Percentiles rank a stretch among this genome's conserved stretches.
Conservation (phyloP, 352 stramenopile genomes). For the Pythium oligandrum region DNA sequence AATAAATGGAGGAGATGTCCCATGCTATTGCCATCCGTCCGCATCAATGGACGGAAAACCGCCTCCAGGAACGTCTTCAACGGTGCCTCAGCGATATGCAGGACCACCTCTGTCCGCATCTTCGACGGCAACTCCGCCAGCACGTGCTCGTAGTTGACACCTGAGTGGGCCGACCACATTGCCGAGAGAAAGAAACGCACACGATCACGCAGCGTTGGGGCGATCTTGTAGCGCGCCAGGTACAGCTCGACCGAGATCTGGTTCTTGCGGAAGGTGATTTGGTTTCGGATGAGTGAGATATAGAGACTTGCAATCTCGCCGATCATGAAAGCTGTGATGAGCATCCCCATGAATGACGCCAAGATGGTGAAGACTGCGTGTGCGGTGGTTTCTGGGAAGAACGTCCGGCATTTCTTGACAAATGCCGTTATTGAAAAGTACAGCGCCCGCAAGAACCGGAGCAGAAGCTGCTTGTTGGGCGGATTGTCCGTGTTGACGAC, state of each 20-base stretch:
- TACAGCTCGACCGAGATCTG: slow-evolving; percentile 50
- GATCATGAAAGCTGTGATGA: slow-evolving; percentile 70
- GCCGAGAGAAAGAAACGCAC: slow-evolving; percentile 46
- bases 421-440: slow-evolving; percentile 59
- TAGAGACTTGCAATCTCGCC: slow-evolving; percentile 62
- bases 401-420: slow-evolving; percentile 43
- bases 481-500: slow-evolving; percentile 10
- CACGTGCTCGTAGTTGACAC: slow-evolving; percentile 50
- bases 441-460: slow-evolving; percentile 39
- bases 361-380: slow-evolving; percentile 46
- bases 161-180: slow-evolving; percentile 50
- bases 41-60: slow-evolving; percentile 27
- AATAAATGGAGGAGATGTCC: slow-evolving; percentile 10
- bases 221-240: slow-evolving; percentile 43
- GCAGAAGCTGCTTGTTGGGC: slow-evolving; percentile 6
- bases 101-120: slow-evolving; percentile 38
- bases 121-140: slow-evolving; percentile 36
- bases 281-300: slow-evolving; percentile 60
- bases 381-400: slow-evolving; percentile 21
- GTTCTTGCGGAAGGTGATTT: slow-evolving; percentile 62
- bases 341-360: slow-evolving; percentile 42
- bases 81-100: slow-evolving; percentile 35
- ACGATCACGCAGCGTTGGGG: slow-evolving; percentile 26
- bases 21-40: slow-evolving; percentile 9
- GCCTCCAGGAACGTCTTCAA: slow-evolving; percentile 28